Evolutionary conservation across 176 grass and related monocot species (phyloP).

Genomic region (Panicum miliaceum): DNA sequence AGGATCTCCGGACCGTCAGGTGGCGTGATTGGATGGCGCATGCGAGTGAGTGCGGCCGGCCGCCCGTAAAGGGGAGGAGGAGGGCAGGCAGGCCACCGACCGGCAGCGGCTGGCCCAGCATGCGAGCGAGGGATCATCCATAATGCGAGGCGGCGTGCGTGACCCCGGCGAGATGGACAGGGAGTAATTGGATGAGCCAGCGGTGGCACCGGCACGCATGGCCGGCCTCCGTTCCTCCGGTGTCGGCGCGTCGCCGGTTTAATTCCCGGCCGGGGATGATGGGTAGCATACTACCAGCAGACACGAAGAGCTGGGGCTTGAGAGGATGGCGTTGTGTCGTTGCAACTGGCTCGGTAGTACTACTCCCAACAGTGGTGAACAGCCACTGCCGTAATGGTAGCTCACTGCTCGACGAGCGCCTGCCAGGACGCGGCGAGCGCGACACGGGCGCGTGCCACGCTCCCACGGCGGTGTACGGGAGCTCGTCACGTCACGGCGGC

Average conservation of each 20-base stretch:
- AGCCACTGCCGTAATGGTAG: too few relatives aligned
- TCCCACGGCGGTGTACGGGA: not conserved
- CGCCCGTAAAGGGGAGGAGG: not conserved
- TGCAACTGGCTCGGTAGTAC: too few relatives aligned
- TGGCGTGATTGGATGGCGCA: not conserved
- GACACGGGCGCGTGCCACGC: not conserved
- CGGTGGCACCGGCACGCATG: not conserved
- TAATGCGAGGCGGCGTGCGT: not conserved
- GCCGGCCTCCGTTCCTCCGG: not conserved
- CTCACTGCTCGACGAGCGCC: too few relatives aligned
- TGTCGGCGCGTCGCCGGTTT: conserved; percentile 26
- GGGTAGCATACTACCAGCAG: too few relatives aligned
- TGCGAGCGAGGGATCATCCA: conserved; percentile 8
- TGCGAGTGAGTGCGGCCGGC: not conserved
- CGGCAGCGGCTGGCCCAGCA: not conserved
- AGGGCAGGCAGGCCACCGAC: not conserved
- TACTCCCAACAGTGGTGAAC: too few relatives aligned
- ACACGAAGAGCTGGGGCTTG: too few relatives aligned
- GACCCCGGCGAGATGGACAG: not conserved
- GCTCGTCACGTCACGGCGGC: not conserved
- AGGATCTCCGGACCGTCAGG: not conserved
- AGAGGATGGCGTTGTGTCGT: too few relatives aligned
- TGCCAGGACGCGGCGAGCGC: not conserved
- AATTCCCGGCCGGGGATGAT: too few relatives aligned
- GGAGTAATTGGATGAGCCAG: not conserved